These are phyloP conservation scores for Tuber borchii DNA, from an alignment of 495 filamentous ascomycete species.

Conservation along the genomic window DNA sequence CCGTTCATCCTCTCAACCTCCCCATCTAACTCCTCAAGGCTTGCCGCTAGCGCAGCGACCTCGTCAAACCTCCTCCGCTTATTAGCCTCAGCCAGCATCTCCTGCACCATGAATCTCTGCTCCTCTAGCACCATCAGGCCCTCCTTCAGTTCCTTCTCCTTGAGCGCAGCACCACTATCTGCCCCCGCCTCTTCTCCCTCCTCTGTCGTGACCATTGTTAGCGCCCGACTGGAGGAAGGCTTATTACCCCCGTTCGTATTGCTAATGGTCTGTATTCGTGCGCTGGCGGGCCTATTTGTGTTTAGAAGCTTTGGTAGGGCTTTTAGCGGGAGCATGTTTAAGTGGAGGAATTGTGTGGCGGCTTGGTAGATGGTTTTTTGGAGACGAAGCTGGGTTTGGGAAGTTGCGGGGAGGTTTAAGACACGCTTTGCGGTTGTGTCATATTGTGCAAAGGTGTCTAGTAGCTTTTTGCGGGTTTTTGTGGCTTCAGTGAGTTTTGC, in stretches of 20 bases:
- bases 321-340: slow-evolving; percentile 90
- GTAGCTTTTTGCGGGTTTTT: slow-evolving; percentile 82
- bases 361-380: slow-evolving; percentile 81
- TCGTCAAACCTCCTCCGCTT: slow-evolving; percentile 83
- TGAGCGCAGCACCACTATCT: slow-evolving; percentile 65
- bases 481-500: slow-evolving; percentile 77
- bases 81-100: slow-evolving; percentile 79
- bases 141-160: slow-evolving; percentile 80
- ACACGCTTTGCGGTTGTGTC: slow-evolving; percentile 77
- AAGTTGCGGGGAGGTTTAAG: slow-evolving; percentile 65
- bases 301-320: slow-evolving; percentile 75
- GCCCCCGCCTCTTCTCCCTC: slow-evolving; percentile 35
- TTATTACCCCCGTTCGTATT: slow-evolving; percentile 3
- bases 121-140: slow-evolving; percentile 86
- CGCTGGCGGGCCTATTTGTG: slow-evolving; percentile 45
- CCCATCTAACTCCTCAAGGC: slow-evolving; percentile 72
- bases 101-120: slow-evolving; percentile 81
- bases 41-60: slow-evolving; percentile 68
- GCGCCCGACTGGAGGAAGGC: slow-evolving; percentile 25
- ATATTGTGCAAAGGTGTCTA: slow-evolving; percentile 86
- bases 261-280: slow-evolving; percentile 19
- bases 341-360: slow-evolving; percentile 74
- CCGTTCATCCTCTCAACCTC: slow-evolving; percentile 67
- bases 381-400: slow-evolving; percentile 64
- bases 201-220: slow-evolving; percentile 31